Evolutionary conservation across 768 basidiomycete genomes (phyloP).

Genomic region (Termitomyces sp.): DNA sequence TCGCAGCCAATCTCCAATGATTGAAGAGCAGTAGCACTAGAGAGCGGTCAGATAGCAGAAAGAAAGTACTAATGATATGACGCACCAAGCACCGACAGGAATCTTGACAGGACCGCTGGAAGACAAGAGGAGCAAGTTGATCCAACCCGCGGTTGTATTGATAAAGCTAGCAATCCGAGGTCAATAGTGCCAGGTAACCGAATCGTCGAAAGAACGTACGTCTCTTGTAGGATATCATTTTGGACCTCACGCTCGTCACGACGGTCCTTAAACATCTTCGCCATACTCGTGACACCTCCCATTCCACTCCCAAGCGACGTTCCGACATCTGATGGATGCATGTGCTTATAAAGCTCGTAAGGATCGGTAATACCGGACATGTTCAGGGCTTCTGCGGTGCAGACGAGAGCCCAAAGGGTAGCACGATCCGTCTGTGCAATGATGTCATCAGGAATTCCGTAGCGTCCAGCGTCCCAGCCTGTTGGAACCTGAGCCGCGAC

Average conservation of each 20-base stretch:
- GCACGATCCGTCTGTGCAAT: constrained; percentile 90
- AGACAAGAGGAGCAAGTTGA: constrained; percentile 90
- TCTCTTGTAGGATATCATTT: constrained; percentile 97
- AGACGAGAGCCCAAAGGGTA: constrained; percentile 92
- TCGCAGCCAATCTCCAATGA: constrained; percentile 98
- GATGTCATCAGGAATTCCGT: constrained; percentile 96
- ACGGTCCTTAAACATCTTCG: constrained; percentile 98
- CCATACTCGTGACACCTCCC: constrained; percentile 89
- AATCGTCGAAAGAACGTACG: constrained; percentile 48
- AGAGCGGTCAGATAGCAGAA: constrained; percentile 4
- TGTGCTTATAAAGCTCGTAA: constrained; percentile 94
- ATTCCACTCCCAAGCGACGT: constrained; percentile 94
- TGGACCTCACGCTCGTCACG: constrained; percentile 98
- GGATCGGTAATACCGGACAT: constrained; percentile 97
- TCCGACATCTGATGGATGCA: constrained; percentile 96
- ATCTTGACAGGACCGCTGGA: constrained; percentile 98
- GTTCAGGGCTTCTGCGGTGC: constrained; percentile 92
- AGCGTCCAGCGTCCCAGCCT: constrained; percentile 94
- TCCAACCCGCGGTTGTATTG: constrained; percentile 98
- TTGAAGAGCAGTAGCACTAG: constrained; percentile 92
- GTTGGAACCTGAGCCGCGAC: constrained; percentile 97
- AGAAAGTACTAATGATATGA: constrained; percentile 4
- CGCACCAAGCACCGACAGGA: constrained; percentile 96
- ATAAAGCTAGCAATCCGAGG: constrained; percentile 65
- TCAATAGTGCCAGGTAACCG: background rate